Conservation (phyloP, 495 filamentous ascomycete species). For the Clohesyomyces aquaticus region DNA sequence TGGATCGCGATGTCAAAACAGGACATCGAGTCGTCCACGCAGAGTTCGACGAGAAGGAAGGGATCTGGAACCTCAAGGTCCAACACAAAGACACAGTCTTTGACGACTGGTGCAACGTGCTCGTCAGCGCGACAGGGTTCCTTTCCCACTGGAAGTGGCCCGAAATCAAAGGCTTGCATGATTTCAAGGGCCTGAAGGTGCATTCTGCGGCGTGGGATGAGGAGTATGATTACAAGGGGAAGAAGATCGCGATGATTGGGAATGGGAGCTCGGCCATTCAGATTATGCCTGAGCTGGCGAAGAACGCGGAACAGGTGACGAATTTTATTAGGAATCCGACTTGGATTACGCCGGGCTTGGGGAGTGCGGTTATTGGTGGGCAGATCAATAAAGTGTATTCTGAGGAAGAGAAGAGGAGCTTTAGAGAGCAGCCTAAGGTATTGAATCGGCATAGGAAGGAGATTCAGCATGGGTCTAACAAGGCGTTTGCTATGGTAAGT, state of each 20-base stretch:
- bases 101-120: slow-evolving; percentile 27
- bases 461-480: slow-evolving; percentile 16
- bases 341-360: slow-evolving; percentile 15
- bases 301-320: slow-evolving; percentile 11
- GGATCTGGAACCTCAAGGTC: slow-evolving; percentile 17
- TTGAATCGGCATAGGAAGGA: slow-evolving; percentile 14
- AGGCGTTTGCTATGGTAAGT: slow-evolving; percentile 21
- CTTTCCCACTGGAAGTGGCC: slow-evolving; percentile 37
- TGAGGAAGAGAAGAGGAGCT: slow-evolving; percentile 18
- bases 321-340: slow-evolving; percentile 15
- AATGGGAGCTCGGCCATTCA: slow-evolving; percentile 32
- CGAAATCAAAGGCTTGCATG: slow-evolving; percentile 26
- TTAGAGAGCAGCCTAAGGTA: slow-evolving; percentile 8
- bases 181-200: slow-evolving; percentile 29
- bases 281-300: slow-evolving; percentile 25
- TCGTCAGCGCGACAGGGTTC: slow-evolving; percentile 32
- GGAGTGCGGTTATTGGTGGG: slow-evolving; percentile 19
- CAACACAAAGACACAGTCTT: slow-evolving; percentile 19
- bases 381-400: slow-evolving; percentile 14
- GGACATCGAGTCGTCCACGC: slow-evolving; percentile 4
- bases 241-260: slow-evolving; percentile 27
- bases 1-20: slow-evolving; percentile 40
- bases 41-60: slow-evolving; percentile 7
- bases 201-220: slow-evolving; percentile 35
- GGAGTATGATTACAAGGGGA: slow-evolving; percentile 4